Base-by-base conservation (phyloP, 768 basidiomycete genomes). In the Ramaria sp. region DNA sequence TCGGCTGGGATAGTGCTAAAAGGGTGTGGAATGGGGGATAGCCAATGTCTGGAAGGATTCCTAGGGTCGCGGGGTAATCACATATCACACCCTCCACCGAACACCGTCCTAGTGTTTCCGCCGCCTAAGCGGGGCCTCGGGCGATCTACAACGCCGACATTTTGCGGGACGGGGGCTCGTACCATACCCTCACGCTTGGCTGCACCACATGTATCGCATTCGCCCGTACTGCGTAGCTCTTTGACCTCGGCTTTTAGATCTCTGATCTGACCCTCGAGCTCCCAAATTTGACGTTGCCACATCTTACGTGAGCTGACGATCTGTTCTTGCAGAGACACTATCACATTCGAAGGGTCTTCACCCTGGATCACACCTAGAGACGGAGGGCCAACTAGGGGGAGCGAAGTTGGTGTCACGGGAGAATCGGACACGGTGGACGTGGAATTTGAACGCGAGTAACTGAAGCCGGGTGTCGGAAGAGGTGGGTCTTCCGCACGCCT, bases 241-340 rank as follows among this genome's bases (percentile, higher is more conserved):
- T 84, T 82, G 34, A 91, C 66, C 66, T 90, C 85, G 19, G 77
- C 73, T 60, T 85, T 83, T 57, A 91, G 71, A 65, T 84, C 83
- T 49, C 78, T 78, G 46, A 91, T 78, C 65, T 86, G 84, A 12
- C 79, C 78, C 64, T 86, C 86, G 51, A 91, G 70, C 64, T 89
- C 88, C 82, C 78, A 81, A 51, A 88, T 77, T 58, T 86, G 82
- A 57, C 74, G 78, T 63, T 87, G 84, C 83, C 84, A 88, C 20
- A 77, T 78, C 61, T 77, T 75, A 54, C 83, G 81, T 24, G 81
- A 69, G 9, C 73, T 71, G 38, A 70, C 63, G 38, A 88, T 71
- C 65, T 87, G 81, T 33, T 86, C 80, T 63, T 82, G 85, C 37
- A 87, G 68, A 19, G 74, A 70, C 59, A 74, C 73, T 39, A 86